Base-by-base conservation (phyloP, 1,284 basidiomycete genomes). In the Waitea zeae region DNA sequence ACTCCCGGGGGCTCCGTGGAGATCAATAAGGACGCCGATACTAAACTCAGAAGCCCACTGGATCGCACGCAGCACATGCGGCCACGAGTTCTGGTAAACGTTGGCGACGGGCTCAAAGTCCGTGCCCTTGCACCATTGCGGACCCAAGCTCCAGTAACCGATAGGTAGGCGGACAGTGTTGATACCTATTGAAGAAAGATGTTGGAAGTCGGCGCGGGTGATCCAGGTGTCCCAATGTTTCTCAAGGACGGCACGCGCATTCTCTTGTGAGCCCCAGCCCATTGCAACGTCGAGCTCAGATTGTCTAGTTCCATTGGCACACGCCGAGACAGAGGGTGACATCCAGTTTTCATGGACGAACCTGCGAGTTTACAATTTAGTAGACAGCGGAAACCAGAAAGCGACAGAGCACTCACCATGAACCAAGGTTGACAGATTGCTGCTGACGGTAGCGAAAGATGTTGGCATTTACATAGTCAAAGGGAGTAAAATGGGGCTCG, bases 311-410 rank as follows among this genome's bases (percentile, higher is more conserved):
- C 64, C 73, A 17, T 59, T 49, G 3, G 80, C 77, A 39, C 76
- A 80, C 2, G 50, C 48, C 48, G 82, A 83, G 20, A 80, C 43
- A 29, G 72, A 73, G 3, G 72, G 70, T 4, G 70, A 69, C 75
- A 86, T 82, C 80, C 81, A 86, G 19, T 64, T 55, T 49, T 86
- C 81, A 37, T 75, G 69, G 1, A 82, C 77, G 45, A 84, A 81
- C 78, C 77, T 77, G 38, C 14, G 7, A 14, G 20, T 34, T 15
- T 41, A 22, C 27, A 24, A 17, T 30, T 34, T 20, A n/a, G 20
- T 5, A 36, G 15, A 32, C 12, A 28, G 11, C 26, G 33, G 12
- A 17, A 33, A 12, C 31, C 12, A 17, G 14, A 32, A 5, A 30
- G 31, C 20, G 34, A 7, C 20, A 12, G n/a, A 30, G 17, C 12